phyloP scores from a whole-genome alignment of 495 filamentous ascomycete species.

The Opeltia flavorubescens region DNA sequence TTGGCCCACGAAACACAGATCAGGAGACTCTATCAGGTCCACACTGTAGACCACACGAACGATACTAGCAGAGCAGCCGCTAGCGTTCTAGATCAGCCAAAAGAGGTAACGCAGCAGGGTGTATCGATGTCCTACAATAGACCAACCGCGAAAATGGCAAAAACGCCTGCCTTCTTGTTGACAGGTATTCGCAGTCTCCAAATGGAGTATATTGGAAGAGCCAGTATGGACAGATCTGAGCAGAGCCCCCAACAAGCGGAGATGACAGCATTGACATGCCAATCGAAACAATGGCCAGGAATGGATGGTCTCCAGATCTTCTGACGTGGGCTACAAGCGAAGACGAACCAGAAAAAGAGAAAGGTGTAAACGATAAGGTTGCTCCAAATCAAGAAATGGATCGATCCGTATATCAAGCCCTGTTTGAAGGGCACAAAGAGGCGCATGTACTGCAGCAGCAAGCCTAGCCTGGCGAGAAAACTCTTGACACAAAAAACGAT shows the following conservation, averaged over 20 bases:
- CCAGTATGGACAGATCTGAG: slow-evolving; percentile 17
- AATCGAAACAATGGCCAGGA: slow-evolving; percentile 17
- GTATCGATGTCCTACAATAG: slow-evolving; percentile 10
- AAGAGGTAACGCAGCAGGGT: background rate
- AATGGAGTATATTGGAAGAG: slow-evolving; percentile 17
- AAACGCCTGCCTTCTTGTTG: slow-evolving; percentile 19
- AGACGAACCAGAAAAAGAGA: background rate
- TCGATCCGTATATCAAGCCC: background rate
- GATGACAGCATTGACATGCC: slow-evolving; percentile 11
- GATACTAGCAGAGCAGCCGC: background rate
- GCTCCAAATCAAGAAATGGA: background rate
- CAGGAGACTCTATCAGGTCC: background rate
- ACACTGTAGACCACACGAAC: background rate
- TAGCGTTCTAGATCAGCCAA: background rate
- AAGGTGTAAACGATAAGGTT: background rate
- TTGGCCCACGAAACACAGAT: background rate
- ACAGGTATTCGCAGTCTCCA: slow-evolving; percentile 16
- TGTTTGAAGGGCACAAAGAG: background rate
- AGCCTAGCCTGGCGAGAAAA: background rate
- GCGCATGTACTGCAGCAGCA: background rate
- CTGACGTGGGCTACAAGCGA: background rate
- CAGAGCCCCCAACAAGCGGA: slow-evolving; percentile 16
- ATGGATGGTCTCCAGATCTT: slow-evolving; percentile 1
- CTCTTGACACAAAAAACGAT: background rate
- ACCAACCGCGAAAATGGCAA: slow-evolving; percentile 20